Conservation (phyloP, 495 filamentous ascomycete species). For the Lasiosphaeria miniovina region DNA sequence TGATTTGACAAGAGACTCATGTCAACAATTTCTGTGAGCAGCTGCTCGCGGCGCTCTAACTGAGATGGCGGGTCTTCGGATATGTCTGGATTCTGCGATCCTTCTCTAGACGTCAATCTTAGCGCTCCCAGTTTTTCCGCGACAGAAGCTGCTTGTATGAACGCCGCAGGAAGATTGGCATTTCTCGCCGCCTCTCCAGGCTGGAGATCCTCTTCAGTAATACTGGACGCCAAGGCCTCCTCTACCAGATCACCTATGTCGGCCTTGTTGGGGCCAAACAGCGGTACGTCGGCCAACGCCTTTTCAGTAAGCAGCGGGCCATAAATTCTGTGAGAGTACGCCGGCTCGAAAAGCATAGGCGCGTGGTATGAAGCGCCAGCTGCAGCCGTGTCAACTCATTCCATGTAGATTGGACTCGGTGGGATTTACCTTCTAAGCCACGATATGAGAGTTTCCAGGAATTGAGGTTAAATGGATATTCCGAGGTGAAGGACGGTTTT, state of each 20-base stretch:
- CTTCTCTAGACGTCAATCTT: slow-evolving; percentile 29
- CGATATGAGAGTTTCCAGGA: slow-evolving; percentile 46
- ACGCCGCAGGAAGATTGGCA: slow-evolving; percentile 23
- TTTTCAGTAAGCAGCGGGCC: slow-evolving; percentile 43
- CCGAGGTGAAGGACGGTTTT: slow-evolving; percentile 54
- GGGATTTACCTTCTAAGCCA: slow-evolving; percentile 41
- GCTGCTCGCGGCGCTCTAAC: slow-evolving; percentile 41
- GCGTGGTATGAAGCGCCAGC: slow-evolving; percentile 43
- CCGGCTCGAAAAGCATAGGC: slow-evolving; percentile 45
- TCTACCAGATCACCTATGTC: slow-evolving; percentile 33
- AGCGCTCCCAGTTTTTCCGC: slow-evolving; percentile 41
- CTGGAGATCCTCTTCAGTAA: slow-evolving; percentile 24
- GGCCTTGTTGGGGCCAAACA: slow-evolving; percentile 44
- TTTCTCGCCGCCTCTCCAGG: slow-evolving; percentile 26
- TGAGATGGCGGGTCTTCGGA: slow-evolving; percentile 33
- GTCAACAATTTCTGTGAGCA: slow-evolving; percentile 48
- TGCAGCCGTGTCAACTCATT: slow-evolving; percentile 22
- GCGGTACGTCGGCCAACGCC: slow-evolving; percentile 37
- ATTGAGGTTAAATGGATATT: slow-evolving; percentile 48
- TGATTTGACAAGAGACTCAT: slow-evolving; percentile 32
- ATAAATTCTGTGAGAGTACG: slow-evolving; percentile 40
- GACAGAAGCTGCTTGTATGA: slow-evolving; percentile 30
- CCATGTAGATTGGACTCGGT: neutral
- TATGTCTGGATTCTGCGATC: neutral
- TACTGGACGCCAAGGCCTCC: slow-evolving; percentile 24